Conservation (phyloP, 306 rosid species). For the Pueraria montana region DNA sequence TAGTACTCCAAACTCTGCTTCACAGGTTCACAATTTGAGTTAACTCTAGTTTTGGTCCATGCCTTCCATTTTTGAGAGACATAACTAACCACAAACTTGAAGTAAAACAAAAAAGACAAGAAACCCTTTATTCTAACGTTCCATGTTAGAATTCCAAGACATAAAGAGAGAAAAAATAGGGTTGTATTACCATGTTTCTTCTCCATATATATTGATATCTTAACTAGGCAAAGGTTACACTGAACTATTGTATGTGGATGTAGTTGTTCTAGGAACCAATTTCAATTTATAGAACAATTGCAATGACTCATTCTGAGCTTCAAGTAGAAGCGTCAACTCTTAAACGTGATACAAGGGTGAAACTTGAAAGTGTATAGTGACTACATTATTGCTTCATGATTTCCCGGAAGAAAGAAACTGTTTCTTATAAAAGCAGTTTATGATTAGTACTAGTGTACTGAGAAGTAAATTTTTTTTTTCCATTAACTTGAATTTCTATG, state of each 20-base stretch:
- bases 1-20: constrained; percentile 7
- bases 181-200: background rate
- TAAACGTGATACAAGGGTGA: constrained; percentile 25
- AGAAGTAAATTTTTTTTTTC: background rate
- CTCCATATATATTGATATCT: constrained; percentile 34
- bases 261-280: background rate
- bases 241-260: constrained; percentile 22
- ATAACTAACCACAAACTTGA: constrained; percentile 13
- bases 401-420: background rate
- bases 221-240: background rate
- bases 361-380: background rate
- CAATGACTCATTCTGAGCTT: constrained; percentile 13
- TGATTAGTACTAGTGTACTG: background rate
- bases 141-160: constrained; percentile 22
- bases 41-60: constrained; percentile 5
- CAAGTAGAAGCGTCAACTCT: constrained; percentile 38
- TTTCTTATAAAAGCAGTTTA: background rate
- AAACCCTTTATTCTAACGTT: constrained; percentile 9
- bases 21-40: background rate
- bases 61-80: constrained; percentile 29
- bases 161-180: background rate
- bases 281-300: background rate
- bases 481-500: background rate
- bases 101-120: constrained; percentile 23
- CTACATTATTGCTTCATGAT: background rate